A percentile compares a stretch with the other conserved stretches of the same genome.
phyloP scores from a whole-genome alignment of 768 basidiomycete genomes.

The Macrolepiota fuliginosa region DNA sequence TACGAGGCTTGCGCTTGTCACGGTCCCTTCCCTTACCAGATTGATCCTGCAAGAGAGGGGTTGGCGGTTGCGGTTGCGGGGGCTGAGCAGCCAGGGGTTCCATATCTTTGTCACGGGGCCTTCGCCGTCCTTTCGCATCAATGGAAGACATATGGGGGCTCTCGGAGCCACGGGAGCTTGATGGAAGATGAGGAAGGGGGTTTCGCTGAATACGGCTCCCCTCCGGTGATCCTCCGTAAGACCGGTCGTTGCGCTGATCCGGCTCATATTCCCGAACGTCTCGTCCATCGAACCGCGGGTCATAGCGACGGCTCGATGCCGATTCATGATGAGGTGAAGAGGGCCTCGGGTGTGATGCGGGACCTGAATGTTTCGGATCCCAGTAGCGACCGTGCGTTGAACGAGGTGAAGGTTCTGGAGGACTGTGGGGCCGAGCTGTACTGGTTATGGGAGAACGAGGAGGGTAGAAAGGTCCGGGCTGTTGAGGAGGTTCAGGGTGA shows the following conservation, averaged over 20 bases:
- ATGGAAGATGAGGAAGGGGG: constrained; percentile 28
- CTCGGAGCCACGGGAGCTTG: constrained; percentile 50
- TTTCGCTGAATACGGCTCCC: constrained; percentile 30
- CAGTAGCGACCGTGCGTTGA: constrained; percentile 51
- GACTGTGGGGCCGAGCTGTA: constrained; percentile 41
- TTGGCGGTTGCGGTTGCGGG: constrained; percentile 10
- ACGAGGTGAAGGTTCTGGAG: constrained; percentile 63
- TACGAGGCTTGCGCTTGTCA: constrained; percentile 15
- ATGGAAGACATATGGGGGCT: constrained; percentile 48
- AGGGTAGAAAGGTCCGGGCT: constrained; percentile 35
- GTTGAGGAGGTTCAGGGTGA: constrained; percentile 32
- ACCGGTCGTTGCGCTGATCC: constrained; percentile 31
- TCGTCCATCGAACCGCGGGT: constrained; percentile 50
- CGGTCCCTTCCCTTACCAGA: constrained; percentile 6
- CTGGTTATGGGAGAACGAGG: constrained; percentile 34
- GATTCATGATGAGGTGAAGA: constrained; percentile 29
- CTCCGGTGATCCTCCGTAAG: constrained; percentile 43
- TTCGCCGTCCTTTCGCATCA: constrained; percentile 46
- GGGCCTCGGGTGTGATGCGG: constrained; percentile 29
- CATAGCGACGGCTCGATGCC: constrained; percentile 52
- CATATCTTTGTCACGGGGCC: constrained; percentile 31
- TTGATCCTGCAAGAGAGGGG: constrained; percentile 9
- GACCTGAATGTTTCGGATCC: constrained; percentile 53
- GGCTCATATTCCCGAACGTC: constrained; percentile 44
- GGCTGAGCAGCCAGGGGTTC: constrained; percentile 9